A percentile compares a stretch with the other conserved stretches of the same genome.
These are phyloP conservation scores for Cercospora beticola DNA, from an alignment of 2,329 filamentous ascomycete genomes.

Conservation along the genomic window DNA sequence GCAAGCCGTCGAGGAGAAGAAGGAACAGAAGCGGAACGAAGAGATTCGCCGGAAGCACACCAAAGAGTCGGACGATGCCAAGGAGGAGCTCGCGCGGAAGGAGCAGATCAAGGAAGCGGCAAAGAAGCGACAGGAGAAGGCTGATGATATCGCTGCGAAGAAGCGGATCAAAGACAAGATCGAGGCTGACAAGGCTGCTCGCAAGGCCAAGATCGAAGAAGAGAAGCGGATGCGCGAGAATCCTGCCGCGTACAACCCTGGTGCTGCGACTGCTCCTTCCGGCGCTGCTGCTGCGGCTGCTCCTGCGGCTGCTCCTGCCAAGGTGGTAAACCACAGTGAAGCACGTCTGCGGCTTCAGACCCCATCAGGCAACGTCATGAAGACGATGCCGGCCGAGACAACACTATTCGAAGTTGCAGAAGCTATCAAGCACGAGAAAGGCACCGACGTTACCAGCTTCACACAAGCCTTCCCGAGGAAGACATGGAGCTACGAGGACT, in stretches of 20 bases:
- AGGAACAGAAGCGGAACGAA: conserved; percentile 82
- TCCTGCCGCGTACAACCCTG: conserved; percentile 53
- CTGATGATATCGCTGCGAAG: conserved; percentile 80
- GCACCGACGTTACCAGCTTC: conserved; percentile 70
- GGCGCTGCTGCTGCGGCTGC: conserved; percentile 37
- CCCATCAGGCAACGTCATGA: conserved; percentile 71
- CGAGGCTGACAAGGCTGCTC: conserved; percentile 88
- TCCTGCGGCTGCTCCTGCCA: conserved; percentile 37
- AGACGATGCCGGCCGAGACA: conserved; percentile 83
- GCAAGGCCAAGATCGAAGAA: conserved; percentile 77
- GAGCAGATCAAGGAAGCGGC: conserved; percentile 90
- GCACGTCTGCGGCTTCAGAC: conserved; percentile 81
- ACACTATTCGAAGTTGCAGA: conserved; percentile 91
- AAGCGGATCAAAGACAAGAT: conserved; percentile 90
- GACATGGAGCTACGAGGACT: conserved; percentile 68
- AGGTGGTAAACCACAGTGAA: conserved; percentile 73
- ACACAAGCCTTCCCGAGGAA: conserved; percentile 85
- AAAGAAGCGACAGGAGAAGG: conserved; percentile 83
- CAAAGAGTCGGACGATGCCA: conserved; percentile 81
- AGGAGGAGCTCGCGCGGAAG: conserved; percentile 83
- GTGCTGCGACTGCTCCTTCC: conserved; percentile 48
- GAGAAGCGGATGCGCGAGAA: conserved; percentile 86
- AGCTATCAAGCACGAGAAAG: conserved; percentile 68
- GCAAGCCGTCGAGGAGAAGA: conserved; percentile 71
- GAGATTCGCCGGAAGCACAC: conserved; percentile 82